Evolutionary conservation across 805 yeast species (phyloP), one percentile per base, ranked within the genome.

Genomic region (Saccharomyces mikatae): DNA sequence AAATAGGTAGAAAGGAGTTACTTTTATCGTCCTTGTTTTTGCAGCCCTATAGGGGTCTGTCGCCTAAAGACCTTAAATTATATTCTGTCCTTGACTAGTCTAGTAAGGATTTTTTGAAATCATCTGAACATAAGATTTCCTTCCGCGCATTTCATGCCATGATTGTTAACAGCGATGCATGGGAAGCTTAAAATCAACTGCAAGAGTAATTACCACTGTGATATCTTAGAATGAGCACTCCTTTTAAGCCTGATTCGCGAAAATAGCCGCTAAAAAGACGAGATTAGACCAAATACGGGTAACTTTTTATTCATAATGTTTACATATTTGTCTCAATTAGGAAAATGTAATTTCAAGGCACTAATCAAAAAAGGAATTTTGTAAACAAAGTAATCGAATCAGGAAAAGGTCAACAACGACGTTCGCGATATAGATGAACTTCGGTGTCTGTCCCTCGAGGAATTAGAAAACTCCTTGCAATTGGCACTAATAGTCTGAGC

Each of bases 321-420:
- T 36, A 36, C 44, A 36, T 36, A 1, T 36, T n/a, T 17, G 21
- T 1, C 44, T 22, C 24, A 22, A 17, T 36, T 36, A 36, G 44
- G 44, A 36, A 36, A 36, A 11, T 17, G 22, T 8, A 13, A 17
- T 22, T 36, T 17, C 11, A 21, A 36, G 22, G 24, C 44, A 17
- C 11, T 9, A 17, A 21, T 21, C 24, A 21, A 17, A 36, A 36
- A 36, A 21, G 24, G 44, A 6, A 17, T 6, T 36, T 36, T 17
- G 22, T 36, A 36, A 36, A 36, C 24, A 36, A 8, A 6, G 24
- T 8, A 24, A 17, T 22, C 24, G 24, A n/a, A 36, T 36, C 24
- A 17, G 22, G 44, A 36, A 36, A 36, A 36, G 17, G 51, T 46
- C 52, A 54, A 52, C 49, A 56, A 51, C 41, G 24, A 36, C 8